Base-by-base conservation (phyloP, 2,329 filamentous ascomycete species). In the Fusarium poae region DNA sequence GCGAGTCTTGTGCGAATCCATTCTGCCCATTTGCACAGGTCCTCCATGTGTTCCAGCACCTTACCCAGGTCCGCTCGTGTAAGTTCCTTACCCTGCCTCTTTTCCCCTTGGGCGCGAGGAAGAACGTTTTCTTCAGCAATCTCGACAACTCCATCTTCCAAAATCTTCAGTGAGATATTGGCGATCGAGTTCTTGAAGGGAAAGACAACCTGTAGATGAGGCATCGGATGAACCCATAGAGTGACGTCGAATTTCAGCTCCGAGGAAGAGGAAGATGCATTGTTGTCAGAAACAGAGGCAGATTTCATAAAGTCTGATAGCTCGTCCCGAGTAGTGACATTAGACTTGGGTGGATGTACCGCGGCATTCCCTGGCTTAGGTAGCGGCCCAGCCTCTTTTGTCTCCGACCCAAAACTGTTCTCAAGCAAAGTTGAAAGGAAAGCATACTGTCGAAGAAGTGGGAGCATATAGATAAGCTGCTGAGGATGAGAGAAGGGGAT, bases 401-500 rank as follows among this genome's bases (percentile, higher is more conserved):
- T 77, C 45, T 75, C 76, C 6, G 79, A 74, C 35, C 81, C 82
- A 72, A 93, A 91, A 58, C 85, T 88, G 50, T 86, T 87, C 57
- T 84, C 81, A 5, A 95, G 82, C 4, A 96, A 78, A 0, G 83
- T 87, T 2, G 88, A 88, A 6, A 93, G 81, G 68, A 91, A 89
- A 0, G 91, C 90, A 74, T 93, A 96, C 76, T 96, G 92, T 16
- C 93, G 85, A 18, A 96, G 81, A 6, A 85, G 82, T 0, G 92
- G 92, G n/a, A 97, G 83, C 75, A 94, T 88, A 54, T 87, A 85
- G 9, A 94, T 81, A 6, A 97, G 81, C 75, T 97, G 92, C 50
- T 89, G 86, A 0, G 93, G 93, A 73, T 97, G 93, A 4, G 88
- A 88, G 74, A 97, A 95, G 0, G 92, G 89, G 32, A 96, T 82